Evolutionary conservation across 2,329 filamentous ascomycete genomes (phyloP), one percentile per base, ranked within the genome.

Genomic region (Penicillium brevicompactum): DNA sequence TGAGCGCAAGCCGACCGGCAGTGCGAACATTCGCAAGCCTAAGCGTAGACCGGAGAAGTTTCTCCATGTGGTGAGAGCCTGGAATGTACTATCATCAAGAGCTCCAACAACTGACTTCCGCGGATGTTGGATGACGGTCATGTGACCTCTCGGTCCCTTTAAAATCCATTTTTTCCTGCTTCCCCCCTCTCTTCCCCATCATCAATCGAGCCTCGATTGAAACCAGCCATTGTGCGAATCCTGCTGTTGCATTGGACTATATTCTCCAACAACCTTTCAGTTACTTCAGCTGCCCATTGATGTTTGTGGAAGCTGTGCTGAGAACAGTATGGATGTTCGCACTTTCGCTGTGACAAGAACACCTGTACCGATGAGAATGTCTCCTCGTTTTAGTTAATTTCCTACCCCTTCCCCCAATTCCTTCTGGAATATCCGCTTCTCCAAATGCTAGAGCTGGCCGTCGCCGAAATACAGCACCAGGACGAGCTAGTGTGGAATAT

Each of bases 401-500:
- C 30, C 30, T 38, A 5, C n/a, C 18, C 24, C 45, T 40, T 22
- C 37, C 46, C 52, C 46, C 42, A 18, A 48, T 58, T 37, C 42
- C 55, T 41, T 51, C 24, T 9, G 53, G 55, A 46, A 57, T 48
- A 38, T 49, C 38, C 63, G 77, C 77, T 79, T 79, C 76, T 75
- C 72, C 70, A 75, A 71, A 76, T 76, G 81, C 81, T 83, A 83
- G 81, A 83, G 80, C 81, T 77, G 76, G 79, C 74, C 80, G 75
- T 78, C 74, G 74, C 69, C 78, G 70, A 76, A 73, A 71, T 73
- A 60, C 55, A 72, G 67, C 67, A 73, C 72, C 72, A 80, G 78
- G 78, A 76, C 76, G 78, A 67, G 76, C 75, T 74, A 78, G 81
- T 82, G 81, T 83, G 79, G 81, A 83, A 78, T 78, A 67, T 74